phyloP scores from a whole-genome alignment of 345 rosid species.

The Barbarea vulgaris region DNA sequence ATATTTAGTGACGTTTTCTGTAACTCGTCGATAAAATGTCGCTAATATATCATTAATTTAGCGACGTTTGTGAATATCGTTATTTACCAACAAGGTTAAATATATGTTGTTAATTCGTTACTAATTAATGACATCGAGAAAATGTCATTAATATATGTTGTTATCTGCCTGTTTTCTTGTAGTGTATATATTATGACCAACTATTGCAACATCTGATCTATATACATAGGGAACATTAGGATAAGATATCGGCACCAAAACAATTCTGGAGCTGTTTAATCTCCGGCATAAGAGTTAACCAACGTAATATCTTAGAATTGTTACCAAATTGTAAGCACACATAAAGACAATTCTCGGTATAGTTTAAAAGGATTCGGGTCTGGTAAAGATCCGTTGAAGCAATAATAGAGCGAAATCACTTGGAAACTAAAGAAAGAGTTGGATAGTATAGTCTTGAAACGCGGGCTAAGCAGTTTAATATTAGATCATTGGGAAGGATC shows the following conservation, averaged over 20 bases:
- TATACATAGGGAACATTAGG: slow-evolving; percentile 30
- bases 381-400: not conserved
- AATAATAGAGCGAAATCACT: not conserved
- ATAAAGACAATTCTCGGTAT: not conserved
- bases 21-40: no score
- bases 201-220: slow-evolving; percentile 51
- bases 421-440: not conserved
- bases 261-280: not conserved
- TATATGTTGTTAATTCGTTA: no score
- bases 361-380: not conserved
- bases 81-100: no score
- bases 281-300: not conserved
- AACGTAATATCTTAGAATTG: not conserved
- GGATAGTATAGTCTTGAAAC: not conserved
- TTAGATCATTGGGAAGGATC: not conserved
- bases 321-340: not conserved
- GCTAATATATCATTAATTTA: no score
- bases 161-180: no score
- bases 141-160: no score
- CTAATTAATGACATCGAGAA: no score
- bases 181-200: slow-evolving; percentile 53
- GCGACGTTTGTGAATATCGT: no score
- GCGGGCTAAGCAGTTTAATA: not conserved
- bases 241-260: not conserved
- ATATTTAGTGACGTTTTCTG: no score